phyloP scores from a whole-genome alignment of 164 flowering plant genomes.

The Brasenia schreberi region DNA sequence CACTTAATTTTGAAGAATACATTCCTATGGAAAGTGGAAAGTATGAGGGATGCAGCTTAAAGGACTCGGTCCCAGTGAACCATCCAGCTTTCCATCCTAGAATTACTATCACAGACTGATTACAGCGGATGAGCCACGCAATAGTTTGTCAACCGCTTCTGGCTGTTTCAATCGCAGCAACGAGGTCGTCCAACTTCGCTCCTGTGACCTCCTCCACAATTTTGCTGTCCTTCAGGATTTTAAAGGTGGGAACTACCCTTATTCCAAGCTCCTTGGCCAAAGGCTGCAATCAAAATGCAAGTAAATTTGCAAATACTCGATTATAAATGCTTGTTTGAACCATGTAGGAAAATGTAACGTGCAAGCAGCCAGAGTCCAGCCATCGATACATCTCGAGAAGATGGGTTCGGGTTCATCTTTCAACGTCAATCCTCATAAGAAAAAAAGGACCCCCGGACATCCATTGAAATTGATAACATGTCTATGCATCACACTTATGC shows the following conservation, averaged over 20 bases:
- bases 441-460: too few species aligned
- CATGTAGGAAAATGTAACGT: too few species aligned
- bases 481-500: too few species aligned
- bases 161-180: conserved; percentile 49
- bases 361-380: too few species aligned
- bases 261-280: conserved; percentile 92
- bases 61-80: background rate
- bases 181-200: conserved; percentile 68
- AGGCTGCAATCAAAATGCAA: conserved; percentile 31
- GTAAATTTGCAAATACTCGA: background rate
- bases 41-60: background rate
- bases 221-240: conserved; percentile 63
- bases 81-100: background rate
- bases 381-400: too few species aligned
- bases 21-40: background rate
- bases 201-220: conserved; percentile 83
- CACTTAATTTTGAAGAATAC: background rate
- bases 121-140: background rate
- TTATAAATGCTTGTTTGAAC: too few species aligned
- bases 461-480: too few species aligned
- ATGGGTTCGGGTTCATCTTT: too few species aligned
- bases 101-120: background rate
- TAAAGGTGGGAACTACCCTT: conserved; percentile 85
- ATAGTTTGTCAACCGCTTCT: conserved; percentile 8
- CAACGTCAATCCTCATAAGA: too few species aligned